These are phyloP conservation scores for Oemleria cerasiformis DNA, from an alignment of 306 rosid genomes.

Conservation along the genomic window DNA sequence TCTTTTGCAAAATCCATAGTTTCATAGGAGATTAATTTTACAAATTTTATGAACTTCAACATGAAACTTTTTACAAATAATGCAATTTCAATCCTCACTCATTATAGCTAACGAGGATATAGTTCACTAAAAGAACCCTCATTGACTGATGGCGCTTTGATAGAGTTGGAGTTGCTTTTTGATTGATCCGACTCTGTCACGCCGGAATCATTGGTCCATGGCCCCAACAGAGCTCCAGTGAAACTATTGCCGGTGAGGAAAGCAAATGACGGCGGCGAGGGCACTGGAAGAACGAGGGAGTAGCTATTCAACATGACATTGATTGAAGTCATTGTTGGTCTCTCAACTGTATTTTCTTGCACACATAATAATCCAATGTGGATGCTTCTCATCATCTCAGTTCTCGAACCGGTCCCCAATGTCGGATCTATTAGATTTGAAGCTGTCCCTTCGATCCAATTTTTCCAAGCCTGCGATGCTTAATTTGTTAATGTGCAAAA, in stretches of 20 bases:
- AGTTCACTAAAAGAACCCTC: no score
- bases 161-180: no score
- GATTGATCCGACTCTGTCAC: no score
- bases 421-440: not conserved
- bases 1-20: no score
- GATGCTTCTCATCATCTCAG: constrained; percentile 32
- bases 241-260: no score
- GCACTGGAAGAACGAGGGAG: constrained; percentile 3
- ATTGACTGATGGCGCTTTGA: no score
- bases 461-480: constrained; percentile 11
- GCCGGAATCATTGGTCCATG: not conserved
- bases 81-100: no score
- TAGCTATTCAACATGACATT: constrained; percentile 24
- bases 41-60: no score
- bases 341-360: constrained; percentile 27
- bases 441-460: constrained; percentile 23
- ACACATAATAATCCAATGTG: constrained; percentile 39
- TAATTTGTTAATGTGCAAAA: no score
- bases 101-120: no score
- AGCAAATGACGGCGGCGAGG: constrained; percentile 14
- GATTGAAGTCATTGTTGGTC: constrained; percentile 28
- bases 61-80: no score
- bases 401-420: not conserved
- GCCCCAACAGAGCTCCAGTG: not conserved
- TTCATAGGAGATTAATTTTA: no score